phyloP scores from a whole-genome alignment of 371 early-diverging fungal genomes.

The Batkoa obscura region DNA sequence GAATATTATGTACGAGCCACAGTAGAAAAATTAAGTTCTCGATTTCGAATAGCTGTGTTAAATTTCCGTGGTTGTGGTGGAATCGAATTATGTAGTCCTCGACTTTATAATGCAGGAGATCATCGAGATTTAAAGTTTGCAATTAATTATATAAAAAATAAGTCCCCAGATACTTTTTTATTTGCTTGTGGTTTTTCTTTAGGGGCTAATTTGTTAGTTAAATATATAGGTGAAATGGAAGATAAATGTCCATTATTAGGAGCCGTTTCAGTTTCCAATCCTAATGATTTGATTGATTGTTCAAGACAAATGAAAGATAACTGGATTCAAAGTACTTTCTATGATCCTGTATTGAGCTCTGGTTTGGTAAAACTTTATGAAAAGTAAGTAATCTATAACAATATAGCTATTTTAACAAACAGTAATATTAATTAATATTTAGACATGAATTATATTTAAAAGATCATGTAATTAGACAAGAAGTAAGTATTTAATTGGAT shows the following conservation, averaged over 20 bases:
- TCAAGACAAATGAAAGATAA: conserved; percentile 13
- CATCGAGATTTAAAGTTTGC: conserved; percentile 60
- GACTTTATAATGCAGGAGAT: conserved; percentile 64
- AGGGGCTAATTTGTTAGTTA: conserved; percentile 78
- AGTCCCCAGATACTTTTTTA: conserved; percentile 40
- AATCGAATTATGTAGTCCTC: conserved; percentile 45
- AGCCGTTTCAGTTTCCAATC: conserved; percentile 66
- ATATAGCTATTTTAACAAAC: neutral
- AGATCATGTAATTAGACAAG: neutral
- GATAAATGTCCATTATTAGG: conserved; percentile 50
- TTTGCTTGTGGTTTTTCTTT: conserved; percentile 72
- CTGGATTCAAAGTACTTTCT: conserved; percentile 32
- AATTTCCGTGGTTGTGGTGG: conserved; percentile 78
- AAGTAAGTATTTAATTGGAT: neutral
- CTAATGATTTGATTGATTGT: conserved; percentile 49
- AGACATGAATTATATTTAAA: conserved; percentile 2
- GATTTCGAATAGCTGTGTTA: conserved; percentile 57
- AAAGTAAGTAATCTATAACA: neutral
- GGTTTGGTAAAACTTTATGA: neutral
- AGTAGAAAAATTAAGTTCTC: conserved; percentile 9
- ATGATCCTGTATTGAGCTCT: conserved; percentile 10
- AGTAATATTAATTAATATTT: conserved; percentile 10
- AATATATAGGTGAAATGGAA: conserved; percentile 76
- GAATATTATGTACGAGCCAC: conserved; percentile 12
- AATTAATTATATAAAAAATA: conserved; percentile 28